Evolutionary conservation across 129 eudicot genomes (phyloP).

Genomic region (Helichrysum umbraculigerum): DNA sequence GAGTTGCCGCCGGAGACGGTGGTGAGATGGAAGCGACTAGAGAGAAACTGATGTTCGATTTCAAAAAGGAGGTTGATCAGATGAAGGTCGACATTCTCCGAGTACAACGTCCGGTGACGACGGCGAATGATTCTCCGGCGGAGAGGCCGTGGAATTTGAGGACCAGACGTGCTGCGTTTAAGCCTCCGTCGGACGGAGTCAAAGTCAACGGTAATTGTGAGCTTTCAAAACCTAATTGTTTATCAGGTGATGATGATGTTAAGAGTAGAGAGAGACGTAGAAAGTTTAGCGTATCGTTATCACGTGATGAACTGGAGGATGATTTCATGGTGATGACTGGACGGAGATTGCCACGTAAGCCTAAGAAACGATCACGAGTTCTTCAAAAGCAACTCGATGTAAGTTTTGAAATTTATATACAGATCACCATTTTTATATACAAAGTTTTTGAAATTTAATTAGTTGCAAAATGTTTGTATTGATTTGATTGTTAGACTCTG

Average conservation of each 20-base stretch:
- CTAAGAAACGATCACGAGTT: conserved; percentile 56
- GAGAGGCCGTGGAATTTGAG: conserved; percentile 84
- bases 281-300: conserved; percentile 59
- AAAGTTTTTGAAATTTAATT: background rate
- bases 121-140: conserved; percentile 11
- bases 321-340: conserved; percentile 68
- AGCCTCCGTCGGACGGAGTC: conserved; percentile 38
- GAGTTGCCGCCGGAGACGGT: conserved; percentile 45
- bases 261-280: conserved; percentile 40
- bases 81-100: conserved; percentile 65
- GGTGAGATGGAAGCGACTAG: conserved; percentile 61
- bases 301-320: conserved; percentile 64
- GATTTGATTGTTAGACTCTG: conserved; percentile 44
- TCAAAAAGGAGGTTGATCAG: conserved; percentile 57
- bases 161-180: conserved; percentile 72
- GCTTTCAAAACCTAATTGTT: conserved; percentile 32
- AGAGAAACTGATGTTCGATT: conserved; percentile 73
- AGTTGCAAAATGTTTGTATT: conserved; percentile 24
- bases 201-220: conserved; percentile 28
- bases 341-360: conserved; percentile 56
- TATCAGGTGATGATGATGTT: conserved; percentile 26
- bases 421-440: background rate
- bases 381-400: conserved; percentile 77
- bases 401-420: conserved; percentile 8
- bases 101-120: conserved; percentile 30